Conservation (phyloP, 768 basidiomycete species). For the Suillus discolor region DNA sequence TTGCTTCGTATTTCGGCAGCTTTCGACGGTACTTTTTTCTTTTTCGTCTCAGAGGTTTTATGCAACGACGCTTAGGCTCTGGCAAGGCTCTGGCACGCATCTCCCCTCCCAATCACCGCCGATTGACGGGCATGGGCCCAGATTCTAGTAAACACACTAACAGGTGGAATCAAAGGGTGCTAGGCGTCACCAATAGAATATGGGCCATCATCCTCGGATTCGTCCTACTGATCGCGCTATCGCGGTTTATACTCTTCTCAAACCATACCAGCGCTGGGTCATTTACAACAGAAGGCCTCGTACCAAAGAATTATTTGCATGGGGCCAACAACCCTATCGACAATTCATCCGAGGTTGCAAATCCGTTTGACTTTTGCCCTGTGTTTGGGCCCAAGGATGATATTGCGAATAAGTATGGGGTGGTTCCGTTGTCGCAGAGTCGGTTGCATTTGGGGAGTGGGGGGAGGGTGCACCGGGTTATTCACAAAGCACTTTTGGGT, state of each 20-base stretch:
- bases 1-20: conserved; percentile 1
- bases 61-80: conserved; percentile 60
- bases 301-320: conserved; percentile 86
- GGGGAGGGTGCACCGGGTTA: conserved; percentile 76
- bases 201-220: conserved; percentile 64
- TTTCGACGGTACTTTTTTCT: not conserved
- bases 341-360: conserved; percentile 41
- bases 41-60: conserved; percentile 26
- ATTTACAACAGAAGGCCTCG: conserved; percentile 48
- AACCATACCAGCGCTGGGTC: conserved; percentile 26
- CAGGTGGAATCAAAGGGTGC: conserved; percentile 54
- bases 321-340: conserved; percentile 30
- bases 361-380: conserved; percentile 93
- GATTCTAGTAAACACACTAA: conserved; percentile 48
- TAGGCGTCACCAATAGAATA: conserved; percentile 70
- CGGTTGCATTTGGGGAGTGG: conserved; percentile 80
- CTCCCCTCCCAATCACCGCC: conserved; percentile 43
- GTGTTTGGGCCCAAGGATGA: conserved; percentile 81
- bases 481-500: conserved; percentile 83
- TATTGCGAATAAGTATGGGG: conserved; percentile 78
- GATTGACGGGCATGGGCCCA: conserved; percentile 47
- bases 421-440: conserved; percentile 70
- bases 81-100: conserved; percentile 60
- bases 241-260: conserved; percentile 55
- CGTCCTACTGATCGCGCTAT: conserved; percentile 54